These are phyloP conservation scores for Serendipita sp. DNA, from an alignment of 768 basidiomycete genomes.

Conservation along the genomic window DNA sequence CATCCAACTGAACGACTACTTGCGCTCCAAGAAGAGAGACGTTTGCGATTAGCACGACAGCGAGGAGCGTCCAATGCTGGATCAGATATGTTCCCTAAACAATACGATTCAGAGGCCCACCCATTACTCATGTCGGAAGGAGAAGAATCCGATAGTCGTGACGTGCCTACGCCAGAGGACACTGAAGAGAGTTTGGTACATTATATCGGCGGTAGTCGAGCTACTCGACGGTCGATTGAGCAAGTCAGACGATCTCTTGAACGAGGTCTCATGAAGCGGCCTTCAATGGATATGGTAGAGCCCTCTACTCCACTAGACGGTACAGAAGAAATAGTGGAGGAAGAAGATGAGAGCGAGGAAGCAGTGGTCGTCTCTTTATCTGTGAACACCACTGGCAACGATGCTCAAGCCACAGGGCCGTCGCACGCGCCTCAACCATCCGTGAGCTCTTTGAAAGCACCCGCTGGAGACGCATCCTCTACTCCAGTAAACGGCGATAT, in stretches of 20 bases:
- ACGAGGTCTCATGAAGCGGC: conserved; percentile 34
- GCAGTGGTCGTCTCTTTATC: conserved; percentile 17
- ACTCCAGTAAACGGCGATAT: conserved; percentile 46
- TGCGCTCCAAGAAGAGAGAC: background rate
- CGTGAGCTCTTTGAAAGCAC: conserved; percentile 21
- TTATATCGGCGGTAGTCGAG: conserved; percentile 18
- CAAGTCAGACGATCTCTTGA: conserved; percentile 22
- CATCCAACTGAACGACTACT: background rate
- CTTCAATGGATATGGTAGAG: conserved; percentile 18
- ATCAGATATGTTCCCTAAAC: background rate
- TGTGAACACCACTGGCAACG: conserved; percentile 40
- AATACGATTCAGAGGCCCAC: background rate
- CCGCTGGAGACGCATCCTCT: conserved; percentile 45
- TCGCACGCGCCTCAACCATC: conserved; percentile 27
- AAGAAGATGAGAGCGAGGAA: conserved; percentile 36
- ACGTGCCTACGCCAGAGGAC: background rate
- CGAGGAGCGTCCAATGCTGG: background rate
- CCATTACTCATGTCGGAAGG: conserved; percentile 4
- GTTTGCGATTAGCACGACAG: background rate
- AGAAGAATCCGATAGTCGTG: conserved; percentile 4
- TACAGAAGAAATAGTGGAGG: conserved; percentile 39
- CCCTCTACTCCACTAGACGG: conserved; percentile 15
- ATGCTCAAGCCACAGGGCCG: conserved; percentile 35
- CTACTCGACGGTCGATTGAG: conserved; percentile 14
- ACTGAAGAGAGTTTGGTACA: conserved; percentile 17